phyloP scores from a whole-genome alignment of 495 filamentous ascomycete genomes.

The Hypoxylon rickii region DNA sequence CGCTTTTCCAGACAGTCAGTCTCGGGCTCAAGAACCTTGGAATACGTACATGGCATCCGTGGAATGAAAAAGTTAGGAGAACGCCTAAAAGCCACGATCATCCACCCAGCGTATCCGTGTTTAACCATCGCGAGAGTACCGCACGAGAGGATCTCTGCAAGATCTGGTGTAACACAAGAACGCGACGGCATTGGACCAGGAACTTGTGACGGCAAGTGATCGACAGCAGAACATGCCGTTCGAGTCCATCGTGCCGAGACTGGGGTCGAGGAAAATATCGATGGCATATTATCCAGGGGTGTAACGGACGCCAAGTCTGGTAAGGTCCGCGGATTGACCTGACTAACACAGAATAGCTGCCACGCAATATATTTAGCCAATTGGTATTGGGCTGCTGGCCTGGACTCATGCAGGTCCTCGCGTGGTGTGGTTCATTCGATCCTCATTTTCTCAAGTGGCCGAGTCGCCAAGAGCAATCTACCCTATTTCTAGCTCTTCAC shows the following conservation, averaged over 20 bases:
- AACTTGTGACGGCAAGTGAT: constrained; percentile 17
- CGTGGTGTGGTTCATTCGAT: constrained; percentile 31
- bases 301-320: constrained; percentile 30
- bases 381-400: constrained; percentile 18
- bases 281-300: constrained; percentile 37
- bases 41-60: not conserved
- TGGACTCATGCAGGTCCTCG: constrained; percentile 32
- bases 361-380: constrained; percentile 38
- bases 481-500: constrained; percentile 15
- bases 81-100: not conserved
- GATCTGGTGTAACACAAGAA: constrained; percentile 31
- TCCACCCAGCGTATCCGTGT: constrained; percentile 1
- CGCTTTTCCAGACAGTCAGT: too few relatives aligned
- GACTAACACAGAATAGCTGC: constrained; percentile 6
- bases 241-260: constrained; percentile 32
- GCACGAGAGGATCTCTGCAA: constrained; percentile 26
- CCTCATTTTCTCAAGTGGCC: constrained; percentile 20
- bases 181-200: constrained; percentile 15
- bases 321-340: constrained; percentile 26
- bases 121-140: constrained; percentile 12
- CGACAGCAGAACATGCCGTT: constrained; percentile 33
- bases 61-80: constrained; percentile 1
- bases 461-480: constrained; percentile 20
- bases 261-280: constrained; percentile 37
- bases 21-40: too few relatives aligned